Evolutionary conservation across 2,329 filamentous ascomycete species (phyloP), one percentile per base, ranked within the genome.

Genomic region (Samsoniella hepiali): DNA sequence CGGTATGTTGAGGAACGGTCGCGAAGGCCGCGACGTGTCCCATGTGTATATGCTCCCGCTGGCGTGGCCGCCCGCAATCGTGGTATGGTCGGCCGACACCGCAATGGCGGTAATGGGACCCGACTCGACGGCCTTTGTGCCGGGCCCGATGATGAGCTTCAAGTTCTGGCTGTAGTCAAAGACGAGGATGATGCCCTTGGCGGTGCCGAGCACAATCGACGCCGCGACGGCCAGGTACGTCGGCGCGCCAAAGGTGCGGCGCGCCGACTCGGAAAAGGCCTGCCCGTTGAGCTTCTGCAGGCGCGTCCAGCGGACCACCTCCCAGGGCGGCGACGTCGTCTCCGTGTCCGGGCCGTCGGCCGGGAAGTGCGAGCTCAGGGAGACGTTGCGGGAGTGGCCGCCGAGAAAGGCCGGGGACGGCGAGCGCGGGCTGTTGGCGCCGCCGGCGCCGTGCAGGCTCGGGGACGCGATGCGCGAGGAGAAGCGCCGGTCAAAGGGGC

Each of bases 141-240:
- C 93, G 38, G 91, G 90, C 2, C 95, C 95, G 67, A 99, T 92
- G 64, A 98, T 96, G 70, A 91, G 89, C 77, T 96, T 97, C 63
- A 98, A 79, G 69, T 91, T 95, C 77, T 99, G 95, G 74, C 96
- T 92, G 75, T 97, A 98, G 79, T 99, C 96, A 78, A 99, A 99
- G 65, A 98, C 88, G 72, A 99, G 81, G 63, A 98, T 90, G 75
- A 97, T 88, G 61, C 96, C 95, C 76, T 97, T 98, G 3, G 92
- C 91, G 0, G 96, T 99, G 32, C 95, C 95, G 60, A 99, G 78
- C 15, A 93, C 91, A 69, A 99, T 96, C 9, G 88, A 88, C 3
- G 93, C 91, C 67, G 94, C 93, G 55, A 97, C 90, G 47, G 89
- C 88, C 70, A 98, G 83, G 77, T 93, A 97, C 0, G 94, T 97